A percentile compares a stretch with the other conserved stretches of the same genome.
phyloP scores from a whole-genome alignment of 257 asterid species.

The Fraxinus anomala region DNA sequence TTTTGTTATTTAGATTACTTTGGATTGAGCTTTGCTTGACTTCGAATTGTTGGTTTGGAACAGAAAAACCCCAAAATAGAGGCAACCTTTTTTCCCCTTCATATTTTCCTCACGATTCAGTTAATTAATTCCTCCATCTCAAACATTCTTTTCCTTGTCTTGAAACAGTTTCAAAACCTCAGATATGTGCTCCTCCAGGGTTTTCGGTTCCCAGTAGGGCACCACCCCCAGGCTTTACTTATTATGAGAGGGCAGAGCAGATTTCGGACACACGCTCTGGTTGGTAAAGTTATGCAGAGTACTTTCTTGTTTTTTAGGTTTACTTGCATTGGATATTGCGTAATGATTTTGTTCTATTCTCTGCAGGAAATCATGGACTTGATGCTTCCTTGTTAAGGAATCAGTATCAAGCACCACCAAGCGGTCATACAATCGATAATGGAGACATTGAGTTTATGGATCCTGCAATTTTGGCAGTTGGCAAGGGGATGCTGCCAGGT shows the following conservation, averaged over 20 bases:
- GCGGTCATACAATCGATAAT: constrained; percentile 44
- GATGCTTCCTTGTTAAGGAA: constrained; percentile 56
- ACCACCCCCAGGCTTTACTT: constrained; percentile 88
- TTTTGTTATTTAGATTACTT: not conserved
- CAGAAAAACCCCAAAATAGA: not conserved
- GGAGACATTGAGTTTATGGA: constrained; percentile 87
- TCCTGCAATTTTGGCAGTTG: constrained; percentile 98
- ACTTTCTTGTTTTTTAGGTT: constrained; percentile 5
- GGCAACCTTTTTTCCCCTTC: not conserved
- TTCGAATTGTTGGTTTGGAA: not conserved
- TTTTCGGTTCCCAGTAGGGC: constrained; percentile 71
- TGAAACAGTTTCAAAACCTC: constrained; percentile 74
- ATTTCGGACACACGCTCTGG: constrained; percentile 52
- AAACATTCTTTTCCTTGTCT: constrained; percentile 25
- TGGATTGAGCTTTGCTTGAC: not conserved
- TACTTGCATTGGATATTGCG: not conserved
- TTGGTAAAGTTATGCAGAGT: constrained; percentile 34
- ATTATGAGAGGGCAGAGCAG: constrained; percentile 69
- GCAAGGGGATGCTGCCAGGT: constrained; percentile 73
- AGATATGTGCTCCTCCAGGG: constrained; percentile 93
- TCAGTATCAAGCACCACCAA: constrained; percentile 58
- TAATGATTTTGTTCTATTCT: constrained; percentile 13
- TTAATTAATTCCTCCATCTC: constrained; percentile 18
- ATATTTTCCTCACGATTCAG: not conserved
- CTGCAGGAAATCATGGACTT: constrained; percentile 62